These are phyloP conservation scores for Pseudogymnoascus sp. DNA, from an alignment of 2,329 filamentous ascomycete species.

Conservation along the genomic window DNA sequence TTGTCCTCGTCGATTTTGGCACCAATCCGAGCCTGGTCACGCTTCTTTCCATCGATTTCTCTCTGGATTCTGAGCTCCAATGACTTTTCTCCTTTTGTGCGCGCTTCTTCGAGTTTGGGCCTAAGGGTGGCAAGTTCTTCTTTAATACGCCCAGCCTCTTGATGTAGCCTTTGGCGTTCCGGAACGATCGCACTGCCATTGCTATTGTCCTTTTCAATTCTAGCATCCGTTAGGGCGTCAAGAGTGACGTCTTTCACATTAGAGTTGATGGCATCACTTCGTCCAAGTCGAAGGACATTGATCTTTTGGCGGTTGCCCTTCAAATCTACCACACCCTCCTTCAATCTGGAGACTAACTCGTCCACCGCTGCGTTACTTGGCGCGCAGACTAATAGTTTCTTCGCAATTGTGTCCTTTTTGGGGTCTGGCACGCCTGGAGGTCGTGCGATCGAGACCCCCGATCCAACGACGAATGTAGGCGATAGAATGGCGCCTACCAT, in stretches of 20 bases:
- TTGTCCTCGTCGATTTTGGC: conserved; percentile 80
- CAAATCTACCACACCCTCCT: conserved; percentile 72
- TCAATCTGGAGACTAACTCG: conserved; percentile 87
- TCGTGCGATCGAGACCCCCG: conserved; percentile 39
- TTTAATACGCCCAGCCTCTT: conserved; percentile 65
- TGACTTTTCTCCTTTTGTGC: conserved; percentile 44
- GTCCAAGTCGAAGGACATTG: conserved; percentile 81
- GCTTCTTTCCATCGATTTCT: conserved; percentile 70
- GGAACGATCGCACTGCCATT: conserved; percentile 47
- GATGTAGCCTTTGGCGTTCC: conserved; percentile 52
- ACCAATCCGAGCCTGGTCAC: conserved; percentile 67
- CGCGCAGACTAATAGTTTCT: conserved; percentile 94
- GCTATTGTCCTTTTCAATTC: conserved; percentile 54
- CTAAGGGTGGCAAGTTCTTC: conserved; percentile 64
- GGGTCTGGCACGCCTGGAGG: conserved; percentile 28
- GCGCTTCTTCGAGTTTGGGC: conserved; percentile 61
- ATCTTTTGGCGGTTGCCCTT: conserved; percentile 67
- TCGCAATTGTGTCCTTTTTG: conserved; percentile 39
- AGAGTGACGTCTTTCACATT: conserved; percentile 86
- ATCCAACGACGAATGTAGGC: conserved; percentile 38
- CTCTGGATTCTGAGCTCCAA: conserved; percentile 55
- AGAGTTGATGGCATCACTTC: conserved; percentile 85
- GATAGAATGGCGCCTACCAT: conserved; percentile 85
- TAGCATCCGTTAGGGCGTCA: conserved; percentile 78
- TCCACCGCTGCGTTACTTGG: conserved; percentile 97